Base-by-base conservation (phyloP, 768 basidiomycete species). In the Mycena maculata region DNA sequence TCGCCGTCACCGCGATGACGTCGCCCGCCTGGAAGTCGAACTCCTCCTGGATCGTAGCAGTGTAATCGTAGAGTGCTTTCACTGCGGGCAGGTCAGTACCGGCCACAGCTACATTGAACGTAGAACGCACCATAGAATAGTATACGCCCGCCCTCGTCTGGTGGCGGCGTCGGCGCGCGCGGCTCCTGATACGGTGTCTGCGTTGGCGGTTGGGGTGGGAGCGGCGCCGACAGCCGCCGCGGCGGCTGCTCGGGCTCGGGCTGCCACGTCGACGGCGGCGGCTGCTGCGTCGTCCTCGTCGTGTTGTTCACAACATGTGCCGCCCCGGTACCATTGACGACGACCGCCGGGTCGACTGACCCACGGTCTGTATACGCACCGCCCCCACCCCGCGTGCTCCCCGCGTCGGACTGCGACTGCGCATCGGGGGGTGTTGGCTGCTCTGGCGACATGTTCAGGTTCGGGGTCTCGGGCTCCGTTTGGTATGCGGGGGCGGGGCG, bases 1-100 rank as follows among this genome's bases (percentile, higher is more conserved):
- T 97, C 33, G 90, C 86, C 0, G 94, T 96, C 16, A 99, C 96
- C 2, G 96, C 96, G 68, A 99, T 98, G 67, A 98, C 93, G 78
- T 99, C 97, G 2, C 93, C 94, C 16, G 90, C 83, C 75, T 96
- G 94, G 89, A 99, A 98, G 76, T 96, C 93, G 77, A 99, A 98
- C 80, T 98, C 97, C 74, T 96, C 95, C 1, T 91, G 90, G 68
- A 92, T 93, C 20, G 91, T 89, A 11, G 93, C 94, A 0, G 80
- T 80, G 72, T 96, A 96, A 78, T 96, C 95, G 76, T 94, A 97
- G 70, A 96, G 80, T 27, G 95, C 95, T 84, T 94, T 93, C 65
- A 96, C 94, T 95, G 69, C 81, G 68, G 52, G 33, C 57, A 23
- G 12, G 62, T 48, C 65, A 59, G 49, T 60, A 27, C 60, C 31